Evolutionary conservation across 495 filamentous ascomycete species (phyloP).

Genomic region (Beverwykella pulmonaria): DNA sequence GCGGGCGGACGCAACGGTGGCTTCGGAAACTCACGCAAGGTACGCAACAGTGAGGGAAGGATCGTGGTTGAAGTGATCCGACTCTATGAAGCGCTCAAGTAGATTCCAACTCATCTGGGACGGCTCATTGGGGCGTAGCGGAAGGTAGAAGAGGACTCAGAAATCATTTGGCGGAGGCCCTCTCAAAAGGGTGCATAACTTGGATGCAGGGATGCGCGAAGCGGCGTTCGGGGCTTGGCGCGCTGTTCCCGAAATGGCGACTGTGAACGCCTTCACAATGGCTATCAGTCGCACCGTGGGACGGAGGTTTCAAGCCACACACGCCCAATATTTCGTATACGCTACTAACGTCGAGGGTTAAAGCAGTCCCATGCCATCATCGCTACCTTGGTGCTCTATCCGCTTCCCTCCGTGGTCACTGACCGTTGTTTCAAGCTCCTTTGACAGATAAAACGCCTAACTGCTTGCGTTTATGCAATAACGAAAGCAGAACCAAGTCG

Average conservation of each 20-base stretch:
- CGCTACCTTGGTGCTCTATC: neutral
- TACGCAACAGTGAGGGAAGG: constrained; percentile 78
- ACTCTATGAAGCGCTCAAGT: constrained; percentile 76
- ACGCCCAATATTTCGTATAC: neutral
- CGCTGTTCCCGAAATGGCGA: constrained; percentile 1
- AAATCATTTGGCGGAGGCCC: neutral
- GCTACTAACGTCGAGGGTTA: neutral
- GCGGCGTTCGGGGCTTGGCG: neutral
- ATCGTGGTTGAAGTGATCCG: constrained; percentile 80
- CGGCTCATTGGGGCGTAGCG: constrained; percentile 36
- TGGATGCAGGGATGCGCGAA: neutral
- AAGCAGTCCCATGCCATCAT: neutral
- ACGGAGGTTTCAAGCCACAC: neutral
- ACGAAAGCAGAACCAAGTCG: neutral
- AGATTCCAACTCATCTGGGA: constrained; percentile 58
- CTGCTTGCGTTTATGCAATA: constrained; percentile 7
- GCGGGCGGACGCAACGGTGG: constrained; percentile 22
- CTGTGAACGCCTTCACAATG: neutral
- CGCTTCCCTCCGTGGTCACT: neutral
- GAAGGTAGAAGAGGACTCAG: constrained; percentile 7
- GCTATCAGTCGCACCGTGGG: neutral
- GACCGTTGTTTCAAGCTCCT: constrained; percentile 3
- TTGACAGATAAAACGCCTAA: constrained; percentile 5
- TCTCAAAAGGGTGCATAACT: constrained; percentile 16
- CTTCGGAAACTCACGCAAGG: constrained; percentile 62